Base-by-base conservation (phyloP, 768 basidiomycete species). In the Boletales sp. region DNA sequence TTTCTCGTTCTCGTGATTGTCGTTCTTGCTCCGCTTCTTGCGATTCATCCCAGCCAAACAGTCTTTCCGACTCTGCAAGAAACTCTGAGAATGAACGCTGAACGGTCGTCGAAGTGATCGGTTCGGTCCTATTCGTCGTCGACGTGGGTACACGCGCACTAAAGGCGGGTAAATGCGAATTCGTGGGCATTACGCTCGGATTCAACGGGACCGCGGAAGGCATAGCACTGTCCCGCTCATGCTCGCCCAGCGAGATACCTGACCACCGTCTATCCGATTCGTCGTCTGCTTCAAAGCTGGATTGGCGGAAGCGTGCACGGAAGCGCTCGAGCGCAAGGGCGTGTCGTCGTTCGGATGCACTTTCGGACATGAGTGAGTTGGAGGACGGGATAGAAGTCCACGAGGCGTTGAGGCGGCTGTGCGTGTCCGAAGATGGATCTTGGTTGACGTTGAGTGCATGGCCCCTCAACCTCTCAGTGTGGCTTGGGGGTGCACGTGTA, bases 341-440 rank as follows among this genome's bases (percentile, higher is more conserved):
- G 15, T 72, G 64, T 27, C 74, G 68, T 40, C 70, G 66, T 45
- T 77, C 78, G 11, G 69, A 69, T 2, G 73, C 72, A 51, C 66
- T 77, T 55, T 79, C 78, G 2, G 71, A 68, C 36, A 74, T 69
- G 39, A 74, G 70, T 0, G 72, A 73, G 32, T 69, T 77, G 19
- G 71, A 67, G 9, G 67, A 62, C 7, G 68, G 66, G 15, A 67
- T 53, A 30, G 69, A 64, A 14, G 69, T 31, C 50, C 70, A 61
- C 3, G 69, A 60, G 27, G 62, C 43, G 31, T 63, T 63, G 27
- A 52, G 36, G 34, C 61, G 60, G 12, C 53, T 14, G 35, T 58
- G 55, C 37, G 50, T 30, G 42, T 59, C 60, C 15, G 56, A 56
- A 18, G 58, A 43, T 29, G 45, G 43, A 15, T 8, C 18, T 17